Conservation (phyloP, 805 yeast genomes). For the Yamadazyma insecticola region DNA sequence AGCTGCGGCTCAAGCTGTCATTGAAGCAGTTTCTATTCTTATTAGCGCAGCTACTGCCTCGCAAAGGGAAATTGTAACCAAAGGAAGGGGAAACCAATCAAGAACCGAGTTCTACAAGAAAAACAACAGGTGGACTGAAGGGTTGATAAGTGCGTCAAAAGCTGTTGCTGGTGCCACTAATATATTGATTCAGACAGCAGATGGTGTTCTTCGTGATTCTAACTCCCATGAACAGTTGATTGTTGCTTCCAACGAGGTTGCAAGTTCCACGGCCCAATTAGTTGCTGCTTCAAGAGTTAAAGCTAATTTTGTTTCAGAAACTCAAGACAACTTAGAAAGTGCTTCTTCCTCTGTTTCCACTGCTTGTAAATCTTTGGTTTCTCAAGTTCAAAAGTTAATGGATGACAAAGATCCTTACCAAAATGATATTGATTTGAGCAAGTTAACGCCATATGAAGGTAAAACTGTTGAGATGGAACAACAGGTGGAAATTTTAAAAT, state of each 20-base stretch:
- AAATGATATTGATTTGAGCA: constrained; percentile 58
- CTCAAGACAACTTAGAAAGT: constrained; percentile 68
- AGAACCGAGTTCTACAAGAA: constrained; percentile 77
- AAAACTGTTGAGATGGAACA: constrained; percentile 88
- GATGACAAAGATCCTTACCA: constrained; percentile 28
- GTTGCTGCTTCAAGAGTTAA: constrained; percentile 90
- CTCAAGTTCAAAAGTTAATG: constrained; percentile 61
- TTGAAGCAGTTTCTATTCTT: constrained; percentile 68
- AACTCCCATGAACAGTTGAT: constrained; percentile 77
- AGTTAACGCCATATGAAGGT: constrained; percentile 70
- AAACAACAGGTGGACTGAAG: constrained; percentile 91
- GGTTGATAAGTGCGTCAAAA: constrained; percentile 83
- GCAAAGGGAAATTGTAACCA: constrained; percentile 74
- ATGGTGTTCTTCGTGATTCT: constrained; percentile 64
- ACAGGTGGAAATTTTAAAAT: constrained; percentile 81
- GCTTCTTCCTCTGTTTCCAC: constrained; percentile 65
- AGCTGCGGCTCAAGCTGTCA: constrained; percentile 74
- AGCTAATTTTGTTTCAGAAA: constrained; percentile 68
- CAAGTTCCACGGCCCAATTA: constrained; percentile 87
- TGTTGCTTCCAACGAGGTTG: constrained; percentile 88
- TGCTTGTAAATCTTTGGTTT: constrained; percentile 73
- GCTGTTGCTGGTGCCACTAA: constrained; percentile 83
- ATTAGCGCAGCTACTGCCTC: constrained; percentile 75
- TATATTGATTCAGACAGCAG: constrained; percentile 78
- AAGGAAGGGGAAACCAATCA: constrained; percentile 61